phyloP scores from a whole-genome alignment of 2,329 filamentous ascomycete species.

The Leptographium wingfieldii region DNA sequence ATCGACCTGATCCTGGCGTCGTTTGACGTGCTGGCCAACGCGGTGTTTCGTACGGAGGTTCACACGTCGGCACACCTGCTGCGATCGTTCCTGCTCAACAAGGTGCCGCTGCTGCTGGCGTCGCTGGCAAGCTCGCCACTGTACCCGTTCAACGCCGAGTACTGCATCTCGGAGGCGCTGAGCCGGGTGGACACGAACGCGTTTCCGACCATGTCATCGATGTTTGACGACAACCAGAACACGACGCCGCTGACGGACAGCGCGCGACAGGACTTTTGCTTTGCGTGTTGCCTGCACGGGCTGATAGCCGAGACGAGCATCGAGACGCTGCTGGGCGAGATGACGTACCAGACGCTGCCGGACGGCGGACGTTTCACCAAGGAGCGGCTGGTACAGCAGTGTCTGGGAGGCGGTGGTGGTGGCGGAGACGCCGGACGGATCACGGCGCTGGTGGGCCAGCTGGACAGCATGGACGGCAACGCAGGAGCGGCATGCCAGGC shows the following conservation, averaged over 20 bases:
- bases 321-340: slow-evolving; percentile 69
- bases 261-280: slow-evolving; percentile 64
- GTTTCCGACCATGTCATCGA: slow-evolving; percentile 47
- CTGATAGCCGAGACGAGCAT: slow-evolving; percentile 71
- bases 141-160: slow-evolving; percentile 63
- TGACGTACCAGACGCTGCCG: slow-evolving; percentile 67
- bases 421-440: slow-evolving; percentile 42
- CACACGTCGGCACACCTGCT: slow-evolving; percentile 55
- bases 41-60: slow-evolving; percentile 55
- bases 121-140: slow-evolving; percentile 42
- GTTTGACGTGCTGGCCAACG: slow-evolving; percentile 82
- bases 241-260: slow-evolving; percentile 45
- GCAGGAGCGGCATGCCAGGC: slow-evolving; percentile 75
- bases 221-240: slow-evolving; percentile 47
- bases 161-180: slow-evolving; percentile 58
- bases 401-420: slow-evolving; percentile 27
- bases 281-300: slow-evolving; percentile 77
- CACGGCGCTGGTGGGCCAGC: slow-evolving; percentile 56
- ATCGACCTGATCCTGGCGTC: slow-evolving; percentile 77
- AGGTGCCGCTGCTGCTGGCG: slow-evolving; percentile 41
- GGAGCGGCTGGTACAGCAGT: slow-evolving; percentile 66
- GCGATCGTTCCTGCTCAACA: slow-evolving; percentile 73
- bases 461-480: slow-evolving; percentile 87
- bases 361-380: slow-evolving; percentile 63
- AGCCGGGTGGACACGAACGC: slow-evolving; percentile 71